Conservation (phyloP, 805 yeast genomes). For the Yarrowia sp. region DNA sequence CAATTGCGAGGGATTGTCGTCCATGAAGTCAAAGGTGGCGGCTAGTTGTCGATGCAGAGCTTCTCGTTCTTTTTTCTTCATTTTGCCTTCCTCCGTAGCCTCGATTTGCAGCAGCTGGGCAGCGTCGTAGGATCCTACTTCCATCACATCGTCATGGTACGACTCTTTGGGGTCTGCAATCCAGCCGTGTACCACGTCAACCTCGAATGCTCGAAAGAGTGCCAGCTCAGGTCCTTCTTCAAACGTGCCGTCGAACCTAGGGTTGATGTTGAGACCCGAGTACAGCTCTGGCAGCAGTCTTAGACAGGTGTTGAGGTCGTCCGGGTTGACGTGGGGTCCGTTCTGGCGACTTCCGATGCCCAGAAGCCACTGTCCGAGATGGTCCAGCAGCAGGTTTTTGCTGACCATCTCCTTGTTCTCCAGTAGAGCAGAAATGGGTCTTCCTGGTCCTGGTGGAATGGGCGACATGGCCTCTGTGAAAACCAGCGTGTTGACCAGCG, state of each 20-base stretch:
- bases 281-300: constrained; percentile 59
- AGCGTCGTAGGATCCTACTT: constrained; percentile 51
- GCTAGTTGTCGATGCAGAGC: constrained; percentile 28
- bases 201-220: constrained; percentile 56
- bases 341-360: neutral
- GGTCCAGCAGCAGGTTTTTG: constrained; percentile 5
- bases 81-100: constrained; percentile 40
- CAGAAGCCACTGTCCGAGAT: constrained; percentile 15
- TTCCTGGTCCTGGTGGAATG: neutral
- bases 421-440: neutral
- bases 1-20: constrained; percentile 67
- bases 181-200: constrained; percentile 83
- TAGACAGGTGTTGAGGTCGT: constrained; percentile 44
- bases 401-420: constrained; percentile 17
- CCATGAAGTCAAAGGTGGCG: constrained; percentile 47
- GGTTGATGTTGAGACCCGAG: constrained; percentile 70
- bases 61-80: constrained; percentile 30
- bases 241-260: constrained; percentile 63
- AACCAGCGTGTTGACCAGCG: constrained; percentile 67
- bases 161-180: constrained; percentile 46
- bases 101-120: constrained; percentile 57
- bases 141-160: constrained; percentile 38
- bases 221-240: constrained; percentile 45
- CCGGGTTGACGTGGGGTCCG: constrained; percentile 31
- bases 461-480: constrained; percentile 39